These are phyloP conservation scores for Rhizopus arrhizus DNA, from an alignment of 371 early-diverging fungal species.

Conservation along the genomic window DNA sequence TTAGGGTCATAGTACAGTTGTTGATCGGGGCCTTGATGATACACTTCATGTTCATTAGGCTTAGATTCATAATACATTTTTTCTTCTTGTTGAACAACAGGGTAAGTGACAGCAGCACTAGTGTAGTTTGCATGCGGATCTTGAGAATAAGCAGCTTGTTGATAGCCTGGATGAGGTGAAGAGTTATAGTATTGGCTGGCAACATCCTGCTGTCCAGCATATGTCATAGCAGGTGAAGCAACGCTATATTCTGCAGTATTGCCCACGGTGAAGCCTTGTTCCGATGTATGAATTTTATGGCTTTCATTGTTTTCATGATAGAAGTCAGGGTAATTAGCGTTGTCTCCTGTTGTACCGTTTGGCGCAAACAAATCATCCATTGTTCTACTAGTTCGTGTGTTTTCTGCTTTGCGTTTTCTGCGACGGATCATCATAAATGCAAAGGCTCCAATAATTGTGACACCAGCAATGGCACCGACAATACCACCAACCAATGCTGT, in stretches of 20 bases:
- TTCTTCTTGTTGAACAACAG: constrained; percentile 3
- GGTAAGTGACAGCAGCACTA: not conserved
- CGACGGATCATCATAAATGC: constrained; percentile 10
- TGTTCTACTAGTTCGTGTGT: constrained; percentile 24
- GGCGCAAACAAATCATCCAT: constrained; percentile 33
- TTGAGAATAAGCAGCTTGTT: not conserved
- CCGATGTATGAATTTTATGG: not conserved
- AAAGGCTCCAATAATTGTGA: constrained; percentile 5
- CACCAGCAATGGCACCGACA: constrained; percentile 4
- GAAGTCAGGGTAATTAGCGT: not conserved
- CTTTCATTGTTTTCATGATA: not conserved
- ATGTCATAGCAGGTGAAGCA: constrained; percentile 10
- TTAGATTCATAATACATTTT: constrained; percentile 4
- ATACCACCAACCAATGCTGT: constrained; percentile 6
- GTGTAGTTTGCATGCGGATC: not conserved
- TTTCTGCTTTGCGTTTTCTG: not conserved
- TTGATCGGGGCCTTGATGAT: constrained; percentile 2
- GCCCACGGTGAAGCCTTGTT: not conserved
- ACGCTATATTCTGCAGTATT: not conserved
- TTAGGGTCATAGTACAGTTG: constrained; percentile 6
- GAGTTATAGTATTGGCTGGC: not conserved
- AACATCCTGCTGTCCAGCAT: constrained; percentile 2
- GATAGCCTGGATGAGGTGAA: not conserved
- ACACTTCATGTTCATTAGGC: not conserved
- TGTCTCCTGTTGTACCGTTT: constrained; percentile 7